Base-by-base conservation (phyloP, 441 rosid genomes). In the Rhodomyrtus psidioides region DNA sequence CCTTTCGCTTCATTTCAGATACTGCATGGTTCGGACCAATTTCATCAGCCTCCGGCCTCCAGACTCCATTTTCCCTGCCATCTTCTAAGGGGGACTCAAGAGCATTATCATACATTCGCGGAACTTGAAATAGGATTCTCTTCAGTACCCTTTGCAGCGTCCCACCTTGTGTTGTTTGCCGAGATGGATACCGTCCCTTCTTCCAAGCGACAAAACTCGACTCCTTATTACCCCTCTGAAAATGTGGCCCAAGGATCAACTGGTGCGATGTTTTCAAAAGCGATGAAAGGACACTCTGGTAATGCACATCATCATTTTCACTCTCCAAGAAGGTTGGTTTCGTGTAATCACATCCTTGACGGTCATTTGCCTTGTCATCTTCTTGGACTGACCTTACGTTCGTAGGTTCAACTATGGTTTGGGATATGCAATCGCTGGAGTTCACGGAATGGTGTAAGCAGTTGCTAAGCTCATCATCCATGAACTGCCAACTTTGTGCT, bases 401-500 rank as follows among this genome's bases (percentile, higher is more conserved):
- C 1, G 82, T 84, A 42, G 94, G 93, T 30, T 95, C 94, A 54
- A 87, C 91, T 74, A 94, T 46, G 62, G 96, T 91, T 86, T 96
- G 97, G 42, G 98, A 96, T 87, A 96, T 91, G 83, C 93, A 91
- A 75, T 94, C 98, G 84, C 97, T 97, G 2, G 98, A 93, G 81
- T 93, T 94, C 84, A 95, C 49, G 24, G 98, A 93, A 86, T 93
- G 93, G 39, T 88, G 93, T 55, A 92, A 89, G 87, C 96, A 88
- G 86, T 93, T 94, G 85, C 96, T 93, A 88, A 95, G 89, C 87
- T 95, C 97, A 76, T 96, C 97, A 8, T 91, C 98, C 84, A 92
- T 88, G 86, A 93, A 86, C 53, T 95, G 95, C 98, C 95, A 91
- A 87, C 94, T 93, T 84, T 92, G 97, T 5, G 91, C 94, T 84